Evolutionary conservation across 2,329 filamentous ascomycete species (phyloP), one percentile per base, ranked within the genome.

Genomic region (Alternaria longipes): DNA sequence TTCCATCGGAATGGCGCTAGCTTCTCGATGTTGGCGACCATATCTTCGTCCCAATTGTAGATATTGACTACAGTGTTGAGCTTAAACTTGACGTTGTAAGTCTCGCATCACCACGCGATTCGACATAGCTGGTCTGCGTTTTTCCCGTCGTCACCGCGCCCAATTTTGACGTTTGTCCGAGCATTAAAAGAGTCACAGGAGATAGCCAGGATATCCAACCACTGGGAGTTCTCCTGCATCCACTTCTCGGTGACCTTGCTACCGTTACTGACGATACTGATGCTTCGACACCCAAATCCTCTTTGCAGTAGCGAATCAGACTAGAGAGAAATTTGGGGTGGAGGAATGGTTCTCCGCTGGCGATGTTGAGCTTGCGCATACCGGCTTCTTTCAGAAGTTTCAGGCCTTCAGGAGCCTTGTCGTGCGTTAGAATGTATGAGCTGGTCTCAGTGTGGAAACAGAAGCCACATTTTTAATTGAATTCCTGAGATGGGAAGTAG

Each of bases 1-100:
- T 60, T 56, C 57, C 51, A 60, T 18, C 57, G 51, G 51, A 60
- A 60, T 24, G 57, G 51, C n/a, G 45, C 52, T 26, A 60, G 52
- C 40, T 51, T 28, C 7, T 51, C 38, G 12, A 60, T 51, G 3
- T 56, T 26, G 38, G 30, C 46, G 11, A 36, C 32, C 52, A 56
- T 60, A 8, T 60, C 52, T 56, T 60, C 52, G 18, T 56, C 18
- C 46, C 40, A 60, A 30, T 60, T 60, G 46, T 46, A 36, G 0
- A 36, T 26, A 8, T 55, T 56, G 8, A 60, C 57, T 4, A 60
- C 57, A 3, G 57, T 60, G 20, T 60, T 60, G 1, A 60, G 30
- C 46, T 60, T 56, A 46, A 60, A 56, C 38, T 56, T 56, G 18
- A 60, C 22, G 16, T 40, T 34, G 40, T 56, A 60, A 3, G 34